Conservation (phyloP, 441 rosid genomes). For the Adansonia grandidieri region DNA sequence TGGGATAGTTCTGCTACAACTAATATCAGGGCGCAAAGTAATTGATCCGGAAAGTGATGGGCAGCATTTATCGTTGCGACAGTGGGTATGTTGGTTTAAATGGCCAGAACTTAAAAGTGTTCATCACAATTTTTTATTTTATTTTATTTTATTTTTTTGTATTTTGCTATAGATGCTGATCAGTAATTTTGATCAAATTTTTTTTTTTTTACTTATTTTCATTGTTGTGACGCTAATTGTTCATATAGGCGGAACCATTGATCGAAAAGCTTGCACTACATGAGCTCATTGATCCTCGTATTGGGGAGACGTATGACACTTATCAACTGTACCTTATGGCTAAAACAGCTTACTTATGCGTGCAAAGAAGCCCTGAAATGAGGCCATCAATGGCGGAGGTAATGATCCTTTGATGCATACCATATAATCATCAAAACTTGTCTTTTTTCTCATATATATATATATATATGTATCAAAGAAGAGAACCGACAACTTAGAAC, state of each 20-base stretch:
- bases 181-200: neutral
- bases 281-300: conserved; percentile 52
- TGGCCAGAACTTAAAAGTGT: neutral
- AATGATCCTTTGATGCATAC: conserved; percentile 14
- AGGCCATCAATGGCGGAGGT: conserved; percentile 70
- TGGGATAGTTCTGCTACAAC: conserved; percentile 56
- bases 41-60: conserved; percentile 34
- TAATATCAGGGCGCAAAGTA: conserved; percentile 58
- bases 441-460: too few species aligned
- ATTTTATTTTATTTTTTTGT: neutral
- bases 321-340: conserved; percentile 55
- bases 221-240: neutral
- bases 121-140: too few species aligned
- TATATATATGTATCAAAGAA: too few species aligned
- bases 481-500: too few species aligned
- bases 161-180: neutral
- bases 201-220: neutral
- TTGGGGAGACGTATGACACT: conserved; percentile 47
- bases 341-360: conserved; percentile 48
- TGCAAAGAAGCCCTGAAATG: conserved; percentile 58
- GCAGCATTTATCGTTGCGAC: conserved; percentile 46
- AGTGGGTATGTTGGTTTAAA: conserved; percentile 47
- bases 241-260: conserved; percentile 52
- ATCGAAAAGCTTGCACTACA: conserved; percentile 53
- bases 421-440: neutral